A percentile compares a stretch with the other conserved stretches of the same genome.
phyloP scores from a whole-genome alignment of 495 filamentous ascomycete species.

The Cercophora samala region DNA sequence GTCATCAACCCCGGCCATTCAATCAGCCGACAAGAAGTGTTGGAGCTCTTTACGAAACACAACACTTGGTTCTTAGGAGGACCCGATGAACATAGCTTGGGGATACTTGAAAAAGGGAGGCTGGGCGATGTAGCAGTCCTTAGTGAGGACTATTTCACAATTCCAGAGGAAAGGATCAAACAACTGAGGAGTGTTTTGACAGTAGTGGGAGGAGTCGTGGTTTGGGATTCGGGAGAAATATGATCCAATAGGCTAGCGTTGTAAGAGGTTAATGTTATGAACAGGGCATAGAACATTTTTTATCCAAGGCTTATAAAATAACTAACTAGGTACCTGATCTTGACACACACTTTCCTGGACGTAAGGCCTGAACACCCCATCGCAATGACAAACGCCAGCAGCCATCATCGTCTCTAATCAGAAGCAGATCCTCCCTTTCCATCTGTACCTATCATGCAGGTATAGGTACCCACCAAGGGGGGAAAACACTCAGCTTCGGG shows the following conservation, averaged over 20 bases:
- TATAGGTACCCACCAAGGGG: too few species aligned
- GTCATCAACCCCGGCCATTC: constrained; percentile 27
- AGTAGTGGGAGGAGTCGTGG: constrained; percentile 1
- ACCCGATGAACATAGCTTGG: constrained; percentile 24
- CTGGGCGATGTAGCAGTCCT: constrained; percentile 31
- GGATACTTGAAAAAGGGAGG: constrained; percentile 27
- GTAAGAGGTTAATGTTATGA: background rate
- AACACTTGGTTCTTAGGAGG: constrained; percentile 34
- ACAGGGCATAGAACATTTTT: too few species aligned
- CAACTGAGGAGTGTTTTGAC: background rate
- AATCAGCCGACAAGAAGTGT: constrained; percentile 22
- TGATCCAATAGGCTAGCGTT: background rate
- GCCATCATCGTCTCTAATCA: too few species aligned
- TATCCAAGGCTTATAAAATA: too few species aligned
- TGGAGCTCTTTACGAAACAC: constrained; percentile 26
- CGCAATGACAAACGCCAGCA: too few species aligned
- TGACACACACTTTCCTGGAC: too few species aligned
- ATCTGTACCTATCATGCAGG: too few species aligned
- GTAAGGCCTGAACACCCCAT: too few species aligned
- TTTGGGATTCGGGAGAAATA: background rate
- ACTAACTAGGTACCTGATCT: too few species aligned
- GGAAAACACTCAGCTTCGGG: background rate
- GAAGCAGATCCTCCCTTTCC: too few species aligned
- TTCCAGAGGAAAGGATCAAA: constrained; percentile 26
- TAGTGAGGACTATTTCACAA: constrained; percentile 28